Conservation (phyloP, 2,329 filamentous ascomycete genomes). For the Xylariaceae sp. region DNA sequence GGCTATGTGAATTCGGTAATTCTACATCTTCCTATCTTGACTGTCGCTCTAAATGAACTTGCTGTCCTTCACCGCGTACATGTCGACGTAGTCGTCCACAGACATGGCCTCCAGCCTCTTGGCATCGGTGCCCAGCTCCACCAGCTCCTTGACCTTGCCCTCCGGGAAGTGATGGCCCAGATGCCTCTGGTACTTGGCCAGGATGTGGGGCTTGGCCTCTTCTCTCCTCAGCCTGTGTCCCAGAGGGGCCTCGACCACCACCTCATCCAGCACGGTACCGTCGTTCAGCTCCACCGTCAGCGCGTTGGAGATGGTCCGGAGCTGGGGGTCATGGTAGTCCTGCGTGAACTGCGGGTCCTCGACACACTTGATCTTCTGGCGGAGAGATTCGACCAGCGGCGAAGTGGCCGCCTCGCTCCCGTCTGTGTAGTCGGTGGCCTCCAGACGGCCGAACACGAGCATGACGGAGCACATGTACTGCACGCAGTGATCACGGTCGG, state of each 20-base stretch:
- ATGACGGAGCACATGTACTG: conserved; percentile 99
- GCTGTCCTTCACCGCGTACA: conserved; percentile 51
- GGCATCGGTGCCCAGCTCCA: conserved; percentile 69
- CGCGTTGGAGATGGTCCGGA: conserved; percentile 96
- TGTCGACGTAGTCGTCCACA: conserved; percentile 88
- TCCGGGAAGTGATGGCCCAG: conserved; percentile 74
- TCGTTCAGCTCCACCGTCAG: conserved; percentile 92
- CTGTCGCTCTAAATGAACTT: conserved; percentile 37
- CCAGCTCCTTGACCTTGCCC: conserved; percentile 70
- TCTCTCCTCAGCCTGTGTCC: conserved; percentile 86
- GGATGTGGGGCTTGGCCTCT: conserved; percentile 95
- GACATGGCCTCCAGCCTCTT: conserved; percentile 71
- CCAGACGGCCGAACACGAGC: conserved; percentile 89
- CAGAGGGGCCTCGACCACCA: conserved; percentile 87
- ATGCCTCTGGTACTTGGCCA: conserved; percentile 93
- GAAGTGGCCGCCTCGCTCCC: conserved; percentile 87
- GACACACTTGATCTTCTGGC: conserved; percentile 90
- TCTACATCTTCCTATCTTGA: too few relatives aligned
- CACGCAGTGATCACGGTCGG: conserved; percentile 98
- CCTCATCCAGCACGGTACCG: conserved; percentile 83
- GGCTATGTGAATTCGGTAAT: too few relatives aligned
- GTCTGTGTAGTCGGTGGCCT: conserved; percentile 89
- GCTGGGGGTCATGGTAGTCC: conserved; percentile 90
- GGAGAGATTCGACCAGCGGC: conserved; percentile 79
- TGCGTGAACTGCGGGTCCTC: conserved; percentile 91